Evolutionary conservation across 352 stramenopile species (phyloP).

Genomic region (Phytophthora nicotianae): DNA sequence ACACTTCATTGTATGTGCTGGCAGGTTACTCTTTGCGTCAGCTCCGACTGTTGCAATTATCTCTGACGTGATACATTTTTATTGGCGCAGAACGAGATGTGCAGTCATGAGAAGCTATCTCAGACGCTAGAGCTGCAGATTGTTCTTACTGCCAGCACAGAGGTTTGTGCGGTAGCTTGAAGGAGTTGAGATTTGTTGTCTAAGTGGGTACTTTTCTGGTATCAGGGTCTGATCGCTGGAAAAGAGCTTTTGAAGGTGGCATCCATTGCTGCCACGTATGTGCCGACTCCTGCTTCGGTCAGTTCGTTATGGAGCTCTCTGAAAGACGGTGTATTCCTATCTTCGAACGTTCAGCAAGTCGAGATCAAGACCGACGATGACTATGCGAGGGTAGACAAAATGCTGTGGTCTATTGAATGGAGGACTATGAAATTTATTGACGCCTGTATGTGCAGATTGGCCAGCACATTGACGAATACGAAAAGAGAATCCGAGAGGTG

Average conservation of each 20-base stretch:
- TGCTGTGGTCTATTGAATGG: neutral
- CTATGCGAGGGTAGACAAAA: conserved; percentile 63
- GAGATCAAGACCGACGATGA: conserved; percentile 89
- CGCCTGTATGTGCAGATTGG: conserved; percentile 56
- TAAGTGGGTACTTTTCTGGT: neutral
- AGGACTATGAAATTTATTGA: neutral
- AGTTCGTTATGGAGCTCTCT: conserved; percentile 85
- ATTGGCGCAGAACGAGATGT: conserved; percentile 80
- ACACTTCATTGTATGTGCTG: conserved; percentile 78
- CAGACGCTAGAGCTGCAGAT: conserved; percentile 86
- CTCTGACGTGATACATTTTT: neutral
- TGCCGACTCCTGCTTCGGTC: conserved; percentile 75
- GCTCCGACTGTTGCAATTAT: neutral
- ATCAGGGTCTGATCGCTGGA: conserved; percentile 76
- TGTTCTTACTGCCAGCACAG: conserved; percentile 78
- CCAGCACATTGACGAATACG: conserved; percentile 86
- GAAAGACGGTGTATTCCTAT: conserved; percentile 80
- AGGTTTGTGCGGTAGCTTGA: conserved; percentile 45
- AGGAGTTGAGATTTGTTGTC: neutral
- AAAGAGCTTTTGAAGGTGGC: conserved; percentile 84
- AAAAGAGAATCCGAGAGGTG: conserved; percentile 83
- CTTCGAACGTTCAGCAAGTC: conserved; percentile 81
- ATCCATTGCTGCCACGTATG: conserved; percentile 73
- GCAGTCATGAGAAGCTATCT: conserved; percentile 82
- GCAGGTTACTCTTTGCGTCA: neutral